phyloP scores from a whole-genome alignment of 345 rosid species.

The Hypericum perforatum region DNA sequence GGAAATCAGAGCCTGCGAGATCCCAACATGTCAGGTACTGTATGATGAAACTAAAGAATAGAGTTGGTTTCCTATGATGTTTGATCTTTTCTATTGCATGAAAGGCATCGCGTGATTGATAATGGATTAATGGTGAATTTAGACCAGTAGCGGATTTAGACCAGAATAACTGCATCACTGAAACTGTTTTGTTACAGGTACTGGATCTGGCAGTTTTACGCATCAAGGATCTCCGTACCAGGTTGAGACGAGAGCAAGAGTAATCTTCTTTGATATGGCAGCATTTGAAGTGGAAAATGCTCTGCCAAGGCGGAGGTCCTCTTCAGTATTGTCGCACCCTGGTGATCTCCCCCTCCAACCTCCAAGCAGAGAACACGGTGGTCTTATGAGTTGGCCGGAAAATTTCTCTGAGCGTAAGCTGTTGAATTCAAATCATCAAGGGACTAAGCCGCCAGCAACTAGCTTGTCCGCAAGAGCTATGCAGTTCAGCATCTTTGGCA shows the following conservation, averaged over 20 bases:
- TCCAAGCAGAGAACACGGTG: slow-evolving; percentile 39
- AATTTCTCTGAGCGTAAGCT: slow-evolving; percentile 25
- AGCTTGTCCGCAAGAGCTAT: slow-evolving; percentile 71
- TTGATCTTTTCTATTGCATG: too few species aligned
- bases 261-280: slow-evolving; percentile 46
- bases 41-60: too few species aligned
- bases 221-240: slow-evolving; percentile 44
- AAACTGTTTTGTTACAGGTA: slow-evolving; percentile 27
- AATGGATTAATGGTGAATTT: too few species aligned
- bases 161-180: not conserved
- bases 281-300: slow-evolving; percentile 39
- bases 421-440: slow-evolving; percentile 16
- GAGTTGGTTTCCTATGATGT: too few species aligned
- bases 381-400: slow-evolving; percentile 79
- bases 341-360: slow-evolving; percentile 44
- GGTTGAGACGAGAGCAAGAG: slow-evolving; percentile 79
- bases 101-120: too few species aligned
- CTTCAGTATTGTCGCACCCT: slow-evolving; percentile 34
- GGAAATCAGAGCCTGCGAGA: slow-evolving; percentile 20
- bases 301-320: slow-evolving; percentile 36
- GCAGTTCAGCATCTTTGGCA: slow-evolving; percentile 70
- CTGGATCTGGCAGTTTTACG: slow-evolving; percentile 33
- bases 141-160: too few species aligned
- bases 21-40: slow-evolving; percentile 47
- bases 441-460: slow-evolving; percentile 15